Percentiles rank a stretch among this genome's conserved stretches.
Conservation (phyloP, 306 rosid genomes). For the Alnus rubra region DNA sequence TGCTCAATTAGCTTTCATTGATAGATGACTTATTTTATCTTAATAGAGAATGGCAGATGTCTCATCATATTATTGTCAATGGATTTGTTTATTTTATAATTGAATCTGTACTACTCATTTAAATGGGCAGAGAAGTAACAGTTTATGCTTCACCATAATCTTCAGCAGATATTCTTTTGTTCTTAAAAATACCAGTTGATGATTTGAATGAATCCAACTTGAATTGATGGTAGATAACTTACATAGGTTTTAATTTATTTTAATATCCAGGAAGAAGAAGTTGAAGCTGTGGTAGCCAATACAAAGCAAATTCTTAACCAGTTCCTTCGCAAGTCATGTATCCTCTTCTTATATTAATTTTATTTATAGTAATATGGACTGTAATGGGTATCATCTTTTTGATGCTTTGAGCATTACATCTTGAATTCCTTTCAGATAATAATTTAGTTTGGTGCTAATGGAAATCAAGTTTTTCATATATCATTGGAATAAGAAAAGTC, state of each 20-base stretch:
- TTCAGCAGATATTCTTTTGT: neutral
- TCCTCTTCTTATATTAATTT: conserved; percentile 40
- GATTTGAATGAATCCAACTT: conserved; percentile 7
- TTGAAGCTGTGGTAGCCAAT: conserved; percentile 83
- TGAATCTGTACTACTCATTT: conserved; percentile 14
- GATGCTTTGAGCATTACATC: conserved; percentile 5
- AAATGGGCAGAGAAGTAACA: conserved; percentile 16
- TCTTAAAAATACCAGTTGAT: neutral
- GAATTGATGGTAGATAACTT: conserved; percentile 20
- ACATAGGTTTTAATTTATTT: conserved; percentile 20
- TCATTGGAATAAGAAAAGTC: neutral
- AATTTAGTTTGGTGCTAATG: conserved; percentile 16
- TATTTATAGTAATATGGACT: conserved; percentile 9
- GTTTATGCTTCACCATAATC: neutral
- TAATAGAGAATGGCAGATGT: conserved; percentile 2
- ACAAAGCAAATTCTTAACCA: conserved; percentile 75
- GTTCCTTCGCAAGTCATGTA: conserved; percentile 80
- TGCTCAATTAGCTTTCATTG: conserved; percentile 27
- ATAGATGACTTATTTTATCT: conserved; percentile 13
- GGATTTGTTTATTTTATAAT: conserved; percentile 11
- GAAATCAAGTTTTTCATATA: conserved; percentile 10
- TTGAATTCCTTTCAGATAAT: neutral
- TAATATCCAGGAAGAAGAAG: conserved; percentile 63
- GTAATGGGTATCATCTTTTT: conserved; percentile 17
- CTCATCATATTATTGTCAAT: conserved; percentile 13